Percentiles rank a stretch among this genome's conserved stretches.
Conservation (phyloP, 768 basidiomycete species). For the Strobilomyces echinocephalus region DNA sequence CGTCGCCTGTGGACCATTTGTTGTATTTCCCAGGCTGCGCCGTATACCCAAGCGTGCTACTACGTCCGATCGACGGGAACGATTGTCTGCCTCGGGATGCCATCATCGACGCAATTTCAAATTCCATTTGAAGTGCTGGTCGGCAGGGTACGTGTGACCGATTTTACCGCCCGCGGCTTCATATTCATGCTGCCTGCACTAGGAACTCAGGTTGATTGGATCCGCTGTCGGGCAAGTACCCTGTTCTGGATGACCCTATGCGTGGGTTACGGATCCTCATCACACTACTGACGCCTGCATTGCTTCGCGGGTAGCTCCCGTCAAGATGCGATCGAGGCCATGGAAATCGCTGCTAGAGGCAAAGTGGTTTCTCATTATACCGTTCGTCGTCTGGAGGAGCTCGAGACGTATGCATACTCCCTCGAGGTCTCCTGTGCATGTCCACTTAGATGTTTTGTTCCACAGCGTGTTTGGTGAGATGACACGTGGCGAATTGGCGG, state of each 20-base stretch:
- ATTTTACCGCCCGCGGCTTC: not conserved
- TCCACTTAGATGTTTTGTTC: not conserved
- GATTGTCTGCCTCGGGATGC: constrained; percentile 39
- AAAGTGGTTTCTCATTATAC: constrained; percentile 35
- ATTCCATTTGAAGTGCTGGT: constrained; percentile 31
- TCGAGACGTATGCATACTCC: constrained; percentile 10
- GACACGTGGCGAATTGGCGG: constrained; percentile 11
- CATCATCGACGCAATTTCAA: constrained; percentile 23
- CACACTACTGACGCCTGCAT: not conserved
- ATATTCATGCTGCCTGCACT: not conserved
- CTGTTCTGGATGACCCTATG: too few relatives aligned
- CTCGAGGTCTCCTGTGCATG: not conserved
- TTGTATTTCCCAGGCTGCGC: constrained; percentile 21
- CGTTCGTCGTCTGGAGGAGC: constrained; percentile 24
- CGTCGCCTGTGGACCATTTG: not conserved
- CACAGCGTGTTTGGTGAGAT: constrained; percentile 22
- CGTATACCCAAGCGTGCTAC: constrained; percentile 40
- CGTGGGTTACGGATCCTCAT: not conserved
- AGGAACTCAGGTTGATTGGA: constrained; percentile 24
- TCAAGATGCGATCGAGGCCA: constrained; percentile 45
- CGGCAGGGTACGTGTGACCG: constrained; percentile 16
- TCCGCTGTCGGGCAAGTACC: constrained; percentile 16
- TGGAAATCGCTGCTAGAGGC: constrained; percentile 39
- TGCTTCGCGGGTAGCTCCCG: constrained; percentile 24
- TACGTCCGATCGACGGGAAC: constrained; percentile 43